Evolutionary conservation across 1,139 yeast species (phyloP), one percentile per base, ranked within the genome.

Genomic region (Meyerozyma guilliermondii): DNA sequence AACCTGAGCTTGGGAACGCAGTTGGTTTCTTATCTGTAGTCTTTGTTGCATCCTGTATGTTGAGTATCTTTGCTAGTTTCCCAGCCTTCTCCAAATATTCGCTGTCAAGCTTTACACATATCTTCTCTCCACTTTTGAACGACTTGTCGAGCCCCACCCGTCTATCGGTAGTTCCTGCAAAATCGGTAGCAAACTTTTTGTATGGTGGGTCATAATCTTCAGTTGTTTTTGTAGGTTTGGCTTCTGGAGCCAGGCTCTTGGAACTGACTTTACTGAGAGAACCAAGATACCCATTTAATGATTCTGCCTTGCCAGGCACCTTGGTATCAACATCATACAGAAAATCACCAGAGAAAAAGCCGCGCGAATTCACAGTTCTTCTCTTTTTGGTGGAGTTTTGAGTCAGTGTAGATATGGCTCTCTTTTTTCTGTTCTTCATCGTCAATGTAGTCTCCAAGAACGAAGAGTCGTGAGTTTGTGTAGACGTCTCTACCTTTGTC

Each of bases 401-500:
- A 14, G 18, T 45, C 33, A 16, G 17, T n/a, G 18, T 8, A 3
- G 33, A 29, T 13, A 14, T 16, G 18, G 10, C 7, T 42, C 33
- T 34, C 42, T 35, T 54, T 48, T 31, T 37, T 44, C 45, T 39
- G 45, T 46, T 50, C 29, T 46, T 55, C 44, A 60, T 61, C 36
- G 59, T 56, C 41, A 66, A 56, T 17, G 56, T 51, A 26, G 55
- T 56, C 29, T 60, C 54, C 41, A 71, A 57, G 39, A 56, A 66
- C 29, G 58, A 57, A 22, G 52, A 34, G 48, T 66, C 64, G 45
- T 64, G 70, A 2, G 77, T 72, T 49, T 72, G 78, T 3, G 78
- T 72, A 2, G 71, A 47, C 1, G 72, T 65, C 46, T 72, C 76
- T 6, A 71, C 74, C 45, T 50, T 50, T 16, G 55, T 56, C 4